phyloP scores from a whole-genome alignment of 257 asterid genomes.

The Coffea eugenioides region DNA sequence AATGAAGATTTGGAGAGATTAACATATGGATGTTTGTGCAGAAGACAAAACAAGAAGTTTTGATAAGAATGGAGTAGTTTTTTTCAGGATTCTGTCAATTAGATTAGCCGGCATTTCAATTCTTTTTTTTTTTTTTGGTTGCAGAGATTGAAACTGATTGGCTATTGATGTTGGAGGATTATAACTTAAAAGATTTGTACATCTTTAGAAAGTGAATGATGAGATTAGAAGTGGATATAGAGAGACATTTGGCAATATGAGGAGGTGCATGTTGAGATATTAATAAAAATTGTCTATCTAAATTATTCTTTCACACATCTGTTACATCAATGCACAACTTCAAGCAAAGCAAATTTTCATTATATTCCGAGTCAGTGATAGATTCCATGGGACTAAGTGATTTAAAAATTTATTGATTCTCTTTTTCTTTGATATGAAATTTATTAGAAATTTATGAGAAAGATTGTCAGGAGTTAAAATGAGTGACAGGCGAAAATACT shows the following conservation, averaged over 20 bases:
- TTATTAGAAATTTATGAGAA: too few relatives aligned
- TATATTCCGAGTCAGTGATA: too few relatives aligned
- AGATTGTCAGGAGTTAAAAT: too few relatives aligned
- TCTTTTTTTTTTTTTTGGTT: too few relatives aligned
- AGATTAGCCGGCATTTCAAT: conserved; percentile 29
- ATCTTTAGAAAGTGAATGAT: neutral
- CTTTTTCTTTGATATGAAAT: too few relatives aligned
- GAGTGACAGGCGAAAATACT: too few relatives aligned
- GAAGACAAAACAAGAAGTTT: conserved; percentile 3
- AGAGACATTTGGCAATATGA: neutral
- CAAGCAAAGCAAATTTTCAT: too few relatives aligned
- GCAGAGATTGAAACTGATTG: conserved; percentile 1
- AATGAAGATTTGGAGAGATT: conserved; percentile 19
- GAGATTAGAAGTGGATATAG: neutral
- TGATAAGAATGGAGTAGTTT: conserved; percentile 28
- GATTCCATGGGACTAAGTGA: too few relatives aligned
- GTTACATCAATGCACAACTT: too few relatives aligned
- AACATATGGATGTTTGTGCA: conserved; percentile 23
- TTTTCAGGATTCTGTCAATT: conserved; percentile 46
- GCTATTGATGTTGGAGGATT: conserved; percentile 7
- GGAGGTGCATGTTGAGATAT: neutral
- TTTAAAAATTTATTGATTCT: too few relatives aligned
- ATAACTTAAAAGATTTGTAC: neutral
- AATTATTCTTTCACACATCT: too few relatives aligned
- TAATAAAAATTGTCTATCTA: too few relatives aligned